Conservation (phyloP, 768 basidiomycete genomes). For the Sarcodon aspratus region DNA sequence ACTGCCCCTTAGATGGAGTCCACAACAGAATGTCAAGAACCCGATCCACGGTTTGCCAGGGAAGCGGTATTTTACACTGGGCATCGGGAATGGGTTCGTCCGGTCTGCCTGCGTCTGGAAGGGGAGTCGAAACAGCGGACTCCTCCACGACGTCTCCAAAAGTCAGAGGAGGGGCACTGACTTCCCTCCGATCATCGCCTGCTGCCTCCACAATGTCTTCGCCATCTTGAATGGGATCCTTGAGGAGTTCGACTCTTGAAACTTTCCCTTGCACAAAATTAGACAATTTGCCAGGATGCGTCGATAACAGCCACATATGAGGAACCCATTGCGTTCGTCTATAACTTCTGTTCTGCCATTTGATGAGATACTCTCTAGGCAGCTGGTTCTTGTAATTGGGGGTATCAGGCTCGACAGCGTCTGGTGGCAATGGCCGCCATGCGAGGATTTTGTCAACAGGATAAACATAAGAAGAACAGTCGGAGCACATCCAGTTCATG, state of each 20-base stretch:
- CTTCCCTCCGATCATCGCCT: conserved; percentile 9
- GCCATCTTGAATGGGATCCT: conserved; percentile 25
- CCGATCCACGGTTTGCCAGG: conserved; percentile 91
- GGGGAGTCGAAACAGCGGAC: conserved; percentile 13
- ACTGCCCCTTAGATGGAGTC: conserved; percentile 25
- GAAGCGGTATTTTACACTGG: conserved; percentile 55
- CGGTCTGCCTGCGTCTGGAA: conserved; percentile 18
- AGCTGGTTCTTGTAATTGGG: conserved; percentile 47
- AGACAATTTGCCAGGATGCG: conserved; percentile 54
- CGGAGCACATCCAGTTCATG: conserved; percentile 57
- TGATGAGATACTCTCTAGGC: conserved; percentile 89
- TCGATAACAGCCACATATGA: conserved; percentile 79
- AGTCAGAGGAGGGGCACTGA: conserved; percentile 25
- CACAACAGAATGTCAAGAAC: conserved; percentile 73
- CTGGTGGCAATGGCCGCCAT: conserved; percentile 75
- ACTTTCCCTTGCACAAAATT: conserved; percentile 60
- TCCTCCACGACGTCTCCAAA: conserved; percentile 22
- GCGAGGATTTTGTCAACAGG: conserved; percentile 78
- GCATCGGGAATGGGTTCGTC: conserved; percentile 52
- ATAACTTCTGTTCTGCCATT: conserved; percentile 77
- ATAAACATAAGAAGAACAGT: conserved; percentile 66
- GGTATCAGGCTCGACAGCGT: conserved; percentile 44
- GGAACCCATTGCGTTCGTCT: conserved; percentile 81
- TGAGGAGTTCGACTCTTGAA: conserved; percentile 54
- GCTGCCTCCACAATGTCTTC: conserved; percentile 8